phyloP scores from a whole-genome alignment of 2,329 filamentous ascomycete species.

The Elsinoe perseae region DNA sequence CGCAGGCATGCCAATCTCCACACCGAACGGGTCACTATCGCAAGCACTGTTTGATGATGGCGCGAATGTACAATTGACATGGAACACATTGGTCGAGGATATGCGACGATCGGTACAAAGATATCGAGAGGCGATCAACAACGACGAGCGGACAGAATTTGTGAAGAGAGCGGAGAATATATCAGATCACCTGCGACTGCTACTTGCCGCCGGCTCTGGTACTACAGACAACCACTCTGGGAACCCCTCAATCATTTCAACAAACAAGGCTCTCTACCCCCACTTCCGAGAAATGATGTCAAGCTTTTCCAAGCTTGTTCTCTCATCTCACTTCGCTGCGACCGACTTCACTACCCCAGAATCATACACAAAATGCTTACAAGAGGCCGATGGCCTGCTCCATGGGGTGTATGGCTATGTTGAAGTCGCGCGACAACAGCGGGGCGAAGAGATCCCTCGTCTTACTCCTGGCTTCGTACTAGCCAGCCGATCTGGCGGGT shows the following conservation, averaged over 20 bases:
- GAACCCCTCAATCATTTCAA: conserved; percentile 97
- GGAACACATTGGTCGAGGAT: conserved; percentile 82
- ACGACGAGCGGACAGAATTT: conserved; percentile 77
- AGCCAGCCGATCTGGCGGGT: conserved; percentile 73
- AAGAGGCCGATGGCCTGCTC: conserved; percentile 94
- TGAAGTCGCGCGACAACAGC: conserved; percentile 85
- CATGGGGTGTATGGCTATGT: conserved; percentile 94
- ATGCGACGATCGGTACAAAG: conserved; percentile 86
- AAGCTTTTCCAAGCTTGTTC: conserved; percentile 96
- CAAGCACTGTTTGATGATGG: conserved; percentile 87
- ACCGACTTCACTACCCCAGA: conserved; percentile 93
- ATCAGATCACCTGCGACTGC: conserved; percentile 84
- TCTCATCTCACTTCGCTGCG: conserved; percentile 94
- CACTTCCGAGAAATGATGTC: conserved; percentile 99
- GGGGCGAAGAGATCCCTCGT: conserved; percentile 87
- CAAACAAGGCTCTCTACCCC: conserved; percentile 92
- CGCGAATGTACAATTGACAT: conserved; percentile 71
- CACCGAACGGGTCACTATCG: conserved; percentile 45
- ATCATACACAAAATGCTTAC: conserved; percentile 87
- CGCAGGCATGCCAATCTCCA: conserved; percentile 42
- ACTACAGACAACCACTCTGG: conserved; percentile 98
- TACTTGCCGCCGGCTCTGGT: conserved; percentile 90
- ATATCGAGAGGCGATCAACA: conserved; percentile 83
- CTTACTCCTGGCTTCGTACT: conserved; percentile 88
- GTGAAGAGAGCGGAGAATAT: conserved; percentile 95